Conservation (phyloP, 495 filamentous ascomycete genomes). For the Xylaria longipes region DNA sequence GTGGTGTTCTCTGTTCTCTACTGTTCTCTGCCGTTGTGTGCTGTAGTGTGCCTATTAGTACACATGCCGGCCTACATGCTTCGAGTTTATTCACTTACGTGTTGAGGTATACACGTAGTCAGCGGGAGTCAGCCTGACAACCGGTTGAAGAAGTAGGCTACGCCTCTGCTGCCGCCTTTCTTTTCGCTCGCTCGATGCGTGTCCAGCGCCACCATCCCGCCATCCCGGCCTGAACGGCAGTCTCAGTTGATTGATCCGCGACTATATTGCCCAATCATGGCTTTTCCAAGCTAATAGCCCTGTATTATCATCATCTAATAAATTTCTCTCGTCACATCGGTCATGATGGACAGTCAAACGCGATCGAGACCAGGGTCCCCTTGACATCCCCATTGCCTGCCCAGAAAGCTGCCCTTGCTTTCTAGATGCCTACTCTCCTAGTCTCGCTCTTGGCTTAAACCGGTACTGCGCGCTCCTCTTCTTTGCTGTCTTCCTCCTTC, state of each 20-base stretch:
- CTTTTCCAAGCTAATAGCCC: constrained; percentile 31
- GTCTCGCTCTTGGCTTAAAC: constrained; percentile 31
- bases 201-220: constrained; percentile 29
- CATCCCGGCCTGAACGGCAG: constrained; percentile 37
- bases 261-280: constrained; percentile 41
- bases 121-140: constrained; percentile 11
- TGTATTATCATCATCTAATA: constrained; percentile 34
- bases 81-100: not conserved
- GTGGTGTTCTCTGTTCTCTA: not conserved
- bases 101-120: constrained; percentile 20
- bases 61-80: not conserved
- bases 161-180: constrained; percentile 9
- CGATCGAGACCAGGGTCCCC: constrained; percentile 35
- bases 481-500: constrained; percentile 37
- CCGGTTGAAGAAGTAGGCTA: constrained; percentile 3
- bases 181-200: constrained; percentile 24
- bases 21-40: constrained; percentile 4
- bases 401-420: constrained; percentile 33
- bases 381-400: constrained; percentile 14
- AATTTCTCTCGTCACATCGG: constrained; percentile 25
- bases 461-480: constrained; percentile 23
- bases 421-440: constrained; percentile 27
- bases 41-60: constrained; percentile 7
- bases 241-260: constrained; percentile 44
- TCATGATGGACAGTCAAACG: constrained; percentile 35